Base-by-base conservation (phyloP, 1,139 yeast genomes). In the Williopsis jadinii region DNA sequence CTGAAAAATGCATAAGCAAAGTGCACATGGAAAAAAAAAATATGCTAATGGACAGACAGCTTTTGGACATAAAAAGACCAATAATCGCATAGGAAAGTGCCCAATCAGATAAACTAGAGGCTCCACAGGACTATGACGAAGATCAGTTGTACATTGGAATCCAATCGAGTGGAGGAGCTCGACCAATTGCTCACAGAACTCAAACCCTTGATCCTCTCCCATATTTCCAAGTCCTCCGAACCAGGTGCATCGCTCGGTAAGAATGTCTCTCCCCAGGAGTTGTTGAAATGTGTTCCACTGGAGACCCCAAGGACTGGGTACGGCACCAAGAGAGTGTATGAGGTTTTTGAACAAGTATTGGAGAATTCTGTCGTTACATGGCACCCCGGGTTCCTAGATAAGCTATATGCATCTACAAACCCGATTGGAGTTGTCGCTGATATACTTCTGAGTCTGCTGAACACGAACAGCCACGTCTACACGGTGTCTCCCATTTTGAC, bases 381-480 rank as follows among this genome's bases (percentile, higher is more conserved):
- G 95, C 84, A 82, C 55, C 83, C 85, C 0, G 95, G 95, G 2
- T 86, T 86, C 54, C 63, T 86, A 64, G 95, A 86, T 60, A 86
- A 86, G 60, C 66, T 86, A 45, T 86, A 85, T 54, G 95, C 95
- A 0, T 77, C 87, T 28, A 84, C 86, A 34, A 85, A 85, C 58
- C 92, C 95, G 2, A 81, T 84, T 38, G 95, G 95, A 3, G 77
- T 86, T 8, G 71, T 86, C 8, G 71, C 87, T 2, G 95, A 86
- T 58, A 51, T 86, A 41, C 61, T 86, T 8, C 66, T 86, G 43
- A 78, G 87, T 34, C 66, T 83, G 11, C 67, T 86, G 45, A 86
- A 86, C 63, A 86, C 95, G 11, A 86, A 86, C 60, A 78, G 90
- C 2, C 95, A 86, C 59, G 95, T 86, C 1, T 85, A 78, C 58